These are phyloP conservation scores for Colletotrichum sp. DNA, from an alignment of 2,329 filamentous ascomycete genomes.

Conservation along the genomic window DNA sequence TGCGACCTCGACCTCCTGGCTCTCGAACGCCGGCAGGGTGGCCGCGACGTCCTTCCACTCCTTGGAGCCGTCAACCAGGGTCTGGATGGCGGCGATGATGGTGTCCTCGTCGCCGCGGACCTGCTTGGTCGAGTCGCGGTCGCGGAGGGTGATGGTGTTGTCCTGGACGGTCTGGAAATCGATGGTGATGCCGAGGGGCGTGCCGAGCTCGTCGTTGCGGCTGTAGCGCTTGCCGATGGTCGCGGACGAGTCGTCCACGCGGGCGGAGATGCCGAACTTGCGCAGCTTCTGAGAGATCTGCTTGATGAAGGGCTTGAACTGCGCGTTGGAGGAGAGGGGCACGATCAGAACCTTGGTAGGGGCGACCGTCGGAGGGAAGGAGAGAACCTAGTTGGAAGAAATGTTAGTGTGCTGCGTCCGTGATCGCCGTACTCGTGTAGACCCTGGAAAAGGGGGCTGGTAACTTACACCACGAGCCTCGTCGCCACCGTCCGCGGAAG, in stretches of 20 bases:
- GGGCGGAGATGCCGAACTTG: conserved; percentile 77
- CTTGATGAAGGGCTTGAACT: conserved; percentile 80
- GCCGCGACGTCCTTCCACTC: conserved; percentile 72
- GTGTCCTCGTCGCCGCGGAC: conserved; percentile 83
- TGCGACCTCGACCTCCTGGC: conserved; percentile 64
- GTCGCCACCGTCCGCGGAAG: conserved; percentile 64
- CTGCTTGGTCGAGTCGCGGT: conserved; percentile 90
- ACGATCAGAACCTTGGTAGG: conserved; percentile 95
- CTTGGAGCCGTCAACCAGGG: conserved; percentile 53
- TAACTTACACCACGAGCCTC: conserved; percentile 83
- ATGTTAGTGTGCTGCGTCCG: conserved; percentile 46
- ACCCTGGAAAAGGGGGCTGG: neutral
- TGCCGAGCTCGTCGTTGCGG: conserved; percentile 94
- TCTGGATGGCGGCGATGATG: conserved; percentile 77
- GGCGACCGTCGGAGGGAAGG: conserved; percentile 70
- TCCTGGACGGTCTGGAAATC: conserved; percentile 96
- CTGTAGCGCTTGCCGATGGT: conserved; percentile 95
- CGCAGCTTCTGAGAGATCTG: conserved; percentile 79
- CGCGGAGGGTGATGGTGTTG: conserved; percentile 83
- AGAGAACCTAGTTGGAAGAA: conserved; percentile 46
- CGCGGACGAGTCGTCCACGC: conserved; percentile 87
- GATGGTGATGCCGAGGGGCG: conserved; percentile 90
- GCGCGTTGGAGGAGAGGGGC: conserved; percentile 80
- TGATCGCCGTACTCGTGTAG: neutral
- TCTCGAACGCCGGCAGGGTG: conserved; percentile 84